These are phyloP conservation scores for Citrus hindsii DNA, from an alignment of 345 rosid genomes.

Conservation along the genomic window DNA sequence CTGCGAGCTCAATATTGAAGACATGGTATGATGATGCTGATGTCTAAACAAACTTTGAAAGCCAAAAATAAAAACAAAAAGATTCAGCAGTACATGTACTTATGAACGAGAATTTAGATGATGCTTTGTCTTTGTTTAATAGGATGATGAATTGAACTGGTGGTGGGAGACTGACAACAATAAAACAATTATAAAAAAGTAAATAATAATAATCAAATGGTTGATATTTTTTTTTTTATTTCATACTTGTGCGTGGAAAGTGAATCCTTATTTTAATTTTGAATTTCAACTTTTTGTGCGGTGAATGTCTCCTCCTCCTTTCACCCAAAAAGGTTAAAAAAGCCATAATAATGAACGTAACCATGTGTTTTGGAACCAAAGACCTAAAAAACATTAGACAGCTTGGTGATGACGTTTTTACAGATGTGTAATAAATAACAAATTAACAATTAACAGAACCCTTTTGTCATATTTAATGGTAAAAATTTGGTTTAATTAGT, in stretches of 20 bases:
- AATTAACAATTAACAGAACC: too few relatives aligned
- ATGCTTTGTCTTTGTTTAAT: too few relatives aligned
- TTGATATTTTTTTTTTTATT: not conserved
- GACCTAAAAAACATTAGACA: too few relatives aligned
- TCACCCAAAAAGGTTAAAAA: not conserved
- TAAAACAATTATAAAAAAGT: not conserved
- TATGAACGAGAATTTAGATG: not conserved
- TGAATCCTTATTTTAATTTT: not conserved
- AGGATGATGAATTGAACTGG: not conserved
- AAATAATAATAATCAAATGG: not conserved
- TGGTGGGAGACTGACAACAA: not conserved
- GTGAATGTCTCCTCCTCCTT: not conserved
- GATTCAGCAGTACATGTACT: not conserved
- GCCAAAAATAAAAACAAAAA: not conserved
- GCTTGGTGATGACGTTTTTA: too few relatives aligned
- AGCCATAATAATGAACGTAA: not conserved
- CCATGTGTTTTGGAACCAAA: not conserved
- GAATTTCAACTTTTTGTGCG: not conserved
- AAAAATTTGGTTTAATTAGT: not conserved
- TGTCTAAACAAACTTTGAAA: not conserved
- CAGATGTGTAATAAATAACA: too few relatives aligned
- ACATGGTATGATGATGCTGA: conserved; percentile 23
- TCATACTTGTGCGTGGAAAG: not conserved
- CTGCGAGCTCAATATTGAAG: conserved; percentile 52
- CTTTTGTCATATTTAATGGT: not conserved